A percentile compares a stretch with the other conserved stretches of the same genome.
phyloP scores from a whole-genome alignment of 805 yeast genomes.

The Candida chauliodis region DNA sequence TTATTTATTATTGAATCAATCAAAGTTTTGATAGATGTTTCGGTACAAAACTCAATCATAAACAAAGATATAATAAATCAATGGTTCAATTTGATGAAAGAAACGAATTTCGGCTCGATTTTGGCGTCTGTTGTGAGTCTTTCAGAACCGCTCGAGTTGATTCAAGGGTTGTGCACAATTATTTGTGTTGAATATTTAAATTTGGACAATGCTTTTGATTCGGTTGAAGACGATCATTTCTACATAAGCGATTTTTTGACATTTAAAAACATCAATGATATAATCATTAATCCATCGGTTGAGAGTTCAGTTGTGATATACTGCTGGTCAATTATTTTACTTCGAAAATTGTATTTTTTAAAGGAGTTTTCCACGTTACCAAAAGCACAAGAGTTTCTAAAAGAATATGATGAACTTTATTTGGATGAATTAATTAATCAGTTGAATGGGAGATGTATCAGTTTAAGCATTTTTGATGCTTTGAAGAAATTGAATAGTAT shows the following conservation, averaged over 20 bases:
- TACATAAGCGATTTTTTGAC: slow-evolving; percentile 35
- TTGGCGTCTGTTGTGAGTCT: slow-evolving; percentile 24
- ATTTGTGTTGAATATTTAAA: slow-evolving; percentile 55
- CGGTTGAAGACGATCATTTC: slow-evolving; percentile 28
- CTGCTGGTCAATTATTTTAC: slow-evolving; percentile 63
- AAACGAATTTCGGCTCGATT: slow-evolving; percentile 21
- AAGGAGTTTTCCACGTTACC: slow-evolving; percentile 29
- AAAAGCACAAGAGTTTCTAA: slow-evolving; percentile 1
- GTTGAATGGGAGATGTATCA: slow-evolving; percentile 38
- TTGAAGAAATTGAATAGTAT: slow-evolving; percentile 39
- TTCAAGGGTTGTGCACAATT: slow-evolving; percentile 47
- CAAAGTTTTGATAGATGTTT: slow-evolving; percentile 37
- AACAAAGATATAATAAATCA: slow-evolving; percentile 29
- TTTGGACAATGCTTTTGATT: slow-evolving; percentile 46
- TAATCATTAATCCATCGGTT: slow-evolving; percentile 31
- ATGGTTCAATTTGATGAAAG: slow-evolving; percentile 57
- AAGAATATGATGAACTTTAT: slow-evolving; percentile 11
- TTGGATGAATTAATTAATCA: slow-evolving; percentile 21
- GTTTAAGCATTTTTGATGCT: slow-evolving; percentile 43
- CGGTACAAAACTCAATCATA: slow-evolving; percentile 34
- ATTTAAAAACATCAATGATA: slow-evolving; percentile 38
- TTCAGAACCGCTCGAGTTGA: slow-evolving; percentile 25
- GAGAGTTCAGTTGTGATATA: slow-evolving; percentile 52
- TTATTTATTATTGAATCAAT: slow-evolving; percentile 31
- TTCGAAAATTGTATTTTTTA: slow-evolving; percentile 47